A percentile compares a stretch with the other conserved stretches of the same genome.
Evolutionary conservation across 306 rosid species (phyloP).

Genomic region (Delonix regia): DNA sequence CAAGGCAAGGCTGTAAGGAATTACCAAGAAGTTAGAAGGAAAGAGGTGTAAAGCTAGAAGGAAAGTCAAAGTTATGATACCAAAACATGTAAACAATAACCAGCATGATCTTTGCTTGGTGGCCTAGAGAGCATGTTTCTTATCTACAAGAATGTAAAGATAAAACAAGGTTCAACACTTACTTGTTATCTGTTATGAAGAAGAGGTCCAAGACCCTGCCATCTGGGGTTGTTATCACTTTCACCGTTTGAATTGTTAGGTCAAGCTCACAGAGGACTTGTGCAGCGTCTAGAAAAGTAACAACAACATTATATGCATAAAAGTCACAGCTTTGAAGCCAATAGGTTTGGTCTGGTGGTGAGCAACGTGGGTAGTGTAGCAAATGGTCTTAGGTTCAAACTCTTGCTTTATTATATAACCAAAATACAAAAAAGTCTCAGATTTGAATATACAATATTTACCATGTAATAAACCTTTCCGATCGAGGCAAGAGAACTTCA

Average conservation of each 20-base stretch:
- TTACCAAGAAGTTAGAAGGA: not conserved
- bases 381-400: too few species aligned
- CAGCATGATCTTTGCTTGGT: not conserved
- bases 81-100: not conserved
- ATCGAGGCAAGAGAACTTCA: conserved; percentile 63
- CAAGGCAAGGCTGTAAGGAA: not conserved
- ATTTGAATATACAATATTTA: conserved; percentile 25
- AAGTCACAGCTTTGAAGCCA: conserved; percentile 1
- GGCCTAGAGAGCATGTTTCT: not conserved
- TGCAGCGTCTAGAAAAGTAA: conserved; percentile 38
- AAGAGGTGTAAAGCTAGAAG: not conserved
- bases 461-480: conserved; percentile 73
- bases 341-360: too few species aligned
- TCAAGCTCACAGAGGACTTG: conserved; percentile 53
- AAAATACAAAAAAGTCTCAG: not conserved
- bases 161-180: conserved; percentile 28
- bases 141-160: not conserved
- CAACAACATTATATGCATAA: conserved; percentile 7
- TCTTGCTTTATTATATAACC: too few species aligned
- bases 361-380: too few species aligned
- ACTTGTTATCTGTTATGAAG: conserved; percentile 74
- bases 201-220: conserved; percentile 75
- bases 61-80: not conserved
- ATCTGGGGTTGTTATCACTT: conserved; percentile 79
- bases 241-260: conserved; percentile 69